Base-by-base conservation (phyloP, 2,329 filamentous ascomycete species). In the Exophiala sp. region DNA sequence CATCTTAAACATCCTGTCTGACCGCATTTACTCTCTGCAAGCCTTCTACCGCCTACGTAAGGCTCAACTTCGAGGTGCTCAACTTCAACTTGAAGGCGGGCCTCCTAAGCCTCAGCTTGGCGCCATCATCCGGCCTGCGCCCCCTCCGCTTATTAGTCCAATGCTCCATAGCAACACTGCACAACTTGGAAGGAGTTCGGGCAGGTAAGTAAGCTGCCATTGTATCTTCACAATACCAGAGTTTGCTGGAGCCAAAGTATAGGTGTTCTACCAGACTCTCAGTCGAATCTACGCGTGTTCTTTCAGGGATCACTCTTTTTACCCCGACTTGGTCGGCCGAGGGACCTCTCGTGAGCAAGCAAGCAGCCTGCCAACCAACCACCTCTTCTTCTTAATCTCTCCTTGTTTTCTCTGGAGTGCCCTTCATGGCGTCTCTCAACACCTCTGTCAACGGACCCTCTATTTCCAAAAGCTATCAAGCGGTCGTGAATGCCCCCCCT, bases 401-500 rank as follows among this genome's bases (percentile, higher is more conserved):
- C 19, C 14, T 8, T 19, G 11, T 19, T 5, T 16, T 37, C 14
- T 8, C 23, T 10, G 21, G 35, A 48, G 37, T 44, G 42, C 40
- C 47, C 47, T 69, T 60, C 60, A 93, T 93, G 87, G 83, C 87
- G 54, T 86, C 86, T 52, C 75, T 90, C 60, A 90, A 90, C 64
- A 76, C 88, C 47, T 90, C 86, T 57, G 81, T 80, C 65, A 87
- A 89, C 67, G 86, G 86, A 10, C 82, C 84, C 57, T 88, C 82
- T 53, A 96, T 97, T 64, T 67, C 70, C 63, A 87, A 85, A 72
- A 88, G 83, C 72, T 85, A 87, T 66, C 77, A 84, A 64, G 77
- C 79, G 45, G 75, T 88, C 43, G 74, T 87, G 63, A 79, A 84
- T 66, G 72, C 79, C 46, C 68, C 79, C 43, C 66, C 74, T 50